Evolutionary conservation across 495 filamentous ascomycete genomes (phyloP).

Genomic region (Gamarada debralockiae): DNA sequence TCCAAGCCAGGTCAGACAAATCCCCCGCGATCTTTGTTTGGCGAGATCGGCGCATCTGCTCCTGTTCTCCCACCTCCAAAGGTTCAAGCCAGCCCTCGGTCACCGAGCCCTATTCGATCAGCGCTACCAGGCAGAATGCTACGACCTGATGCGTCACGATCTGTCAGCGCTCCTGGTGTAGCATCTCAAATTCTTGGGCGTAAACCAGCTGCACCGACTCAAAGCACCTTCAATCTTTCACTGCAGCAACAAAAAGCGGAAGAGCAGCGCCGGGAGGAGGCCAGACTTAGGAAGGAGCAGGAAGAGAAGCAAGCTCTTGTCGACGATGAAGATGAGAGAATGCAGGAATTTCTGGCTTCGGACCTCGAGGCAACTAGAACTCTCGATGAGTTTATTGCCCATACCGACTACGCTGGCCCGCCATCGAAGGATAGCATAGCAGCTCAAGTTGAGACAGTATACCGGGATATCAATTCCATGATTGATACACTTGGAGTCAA

Average conservation of each 20-base stretch:
- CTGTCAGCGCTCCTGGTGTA: constrained; percentile 53
- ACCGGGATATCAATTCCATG: constrained; percentile 95
- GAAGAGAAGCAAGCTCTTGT: constrained; percentile 44
- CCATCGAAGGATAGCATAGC: constrained; percentile 59
- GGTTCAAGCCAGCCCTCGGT: constrained; percentile 60
- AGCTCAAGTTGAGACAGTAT: constrained; percentile 79
- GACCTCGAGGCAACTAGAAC: constrained; percentile 44
- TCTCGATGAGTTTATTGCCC: constrained; percentile 59
- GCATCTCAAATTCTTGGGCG: constrained; percentile 40
- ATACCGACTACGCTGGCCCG: constrained; percentile 62
- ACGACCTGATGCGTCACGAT: constrained; percentile 48
- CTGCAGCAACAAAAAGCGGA: constrained; percentile 13
- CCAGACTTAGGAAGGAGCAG: constrained; percentile 40
- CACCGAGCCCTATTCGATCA: constrained; percentile 72
- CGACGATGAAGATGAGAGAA: constrained; percentile 53
- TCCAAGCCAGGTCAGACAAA: constrained; percentile 8
- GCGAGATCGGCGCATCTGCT: constrained; percentile 49
- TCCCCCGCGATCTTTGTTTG: constrained; percentile 50
- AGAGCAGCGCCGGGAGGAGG: constrained; percentile 16
- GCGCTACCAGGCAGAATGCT: constrained; percentile 41
- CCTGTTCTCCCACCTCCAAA: constrained; percentile 55
- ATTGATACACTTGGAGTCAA: constrained; percentile 89
- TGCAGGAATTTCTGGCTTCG: constrained; percentile 43
- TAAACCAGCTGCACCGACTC: background rate
- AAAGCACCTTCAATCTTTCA: constrained; percentile 5